Base-by-base conservation (phyloP, 352 stramenopile genomes). In the Phytophthora quininea region DNA sequence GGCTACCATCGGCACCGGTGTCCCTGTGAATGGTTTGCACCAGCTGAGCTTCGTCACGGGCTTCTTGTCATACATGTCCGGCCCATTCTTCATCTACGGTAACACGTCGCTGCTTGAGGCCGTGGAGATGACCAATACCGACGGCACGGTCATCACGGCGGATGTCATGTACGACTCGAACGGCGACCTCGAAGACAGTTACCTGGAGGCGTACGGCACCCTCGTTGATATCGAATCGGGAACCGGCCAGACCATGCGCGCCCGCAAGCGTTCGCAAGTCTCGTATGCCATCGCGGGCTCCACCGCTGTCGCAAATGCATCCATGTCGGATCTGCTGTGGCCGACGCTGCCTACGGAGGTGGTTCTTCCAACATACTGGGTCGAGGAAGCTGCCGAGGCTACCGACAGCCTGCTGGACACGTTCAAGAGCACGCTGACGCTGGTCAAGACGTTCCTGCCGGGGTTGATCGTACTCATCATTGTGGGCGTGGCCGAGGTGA, bases 41-140 rank as follows among this genome's bases (percentile, higher is more conserved):
- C 70, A 79, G 45, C 54, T 90, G 51, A 80, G 76, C 58, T 93
- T 92, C 64, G 76, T 80, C 63, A 78, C 64, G 31, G 86, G 86
- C 43, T 90, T 93, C 62, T 48, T 92, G 32, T 79, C 82, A 38
- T 93, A 85, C 64, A 65, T 93, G 50, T 93, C 86, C 52, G 88
- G 77, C 27, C 83, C 86, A 19, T 66, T 90, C 60, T 93, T 80
- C 60, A 60, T 93, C n/a, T 86, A 81, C 56, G 80, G 82, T 3
- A 67, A 91, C 64, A 64, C 64, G 27, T 77, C 75, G 27, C 56
- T 93, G 38, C 64, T 75, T 0, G 64, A 76, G 3, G 60, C 33
- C 10, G 75, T 93, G 15, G 60, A 81, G 47, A 84, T 93, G 68
- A 93, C 86, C 38, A 84, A 80, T 47, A 46, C 40, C 8, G 60